Percentiles rank a stretch among this genome's conserved stretches.
phyloP scores from a whole-genome alignment of 441 rosid genomes.

The Corymbia citriodora region DNA sequence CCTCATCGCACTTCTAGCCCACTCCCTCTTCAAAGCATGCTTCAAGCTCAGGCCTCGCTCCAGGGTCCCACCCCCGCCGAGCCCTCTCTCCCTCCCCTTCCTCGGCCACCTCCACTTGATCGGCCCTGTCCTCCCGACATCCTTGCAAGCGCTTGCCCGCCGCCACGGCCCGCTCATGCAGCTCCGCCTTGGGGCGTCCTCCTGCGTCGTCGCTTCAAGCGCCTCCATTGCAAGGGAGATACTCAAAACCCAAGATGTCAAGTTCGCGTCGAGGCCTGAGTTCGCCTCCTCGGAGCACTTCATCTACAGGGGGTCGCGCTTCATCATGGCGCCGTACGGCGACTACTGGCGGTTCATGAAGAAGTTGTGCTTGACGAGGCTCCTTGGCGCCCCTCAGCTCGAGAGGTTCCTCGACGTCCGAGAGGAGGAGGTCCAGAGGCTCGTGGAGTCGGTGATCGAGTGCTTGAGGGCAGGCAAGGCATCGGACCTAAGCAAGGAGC shows the following conservation, averaged over 20 bases:
- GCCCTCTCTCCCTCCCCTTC: slow-evolving; percentile 14
- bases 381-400: slow-evolving; percentile 1
- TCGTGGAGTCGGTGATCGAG: neutral
- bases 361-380: slow-evolving; percentile 15
- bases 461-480: neutral
- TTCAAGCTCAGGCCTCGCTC: neutral
- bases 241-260: slow-evolving; percentile 7
- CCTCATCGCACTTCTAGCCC: slow-evolving; percentile 19
- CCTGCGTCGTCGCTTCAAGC: neutral
- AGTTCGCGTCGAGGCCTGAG: neutral
- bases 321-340: neutral
- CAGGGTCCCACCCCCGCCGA: neutral
- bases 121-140: neutral
- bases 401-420: neutral
- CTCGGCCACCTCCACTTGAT: slow-evolving; percentile 25
- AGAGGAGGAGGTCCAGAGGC: neutral
- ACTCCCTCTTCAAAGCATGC: slow-evolving; percentile 22
- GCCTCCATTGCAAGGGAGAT: neutral
- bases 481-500: neutral
- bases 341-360: slow-evolving; percentile 22
- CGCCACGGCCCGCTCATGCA: neutral
- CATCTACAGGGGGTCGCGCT: neutral
- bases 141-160: slow-evolving; percentile 6
- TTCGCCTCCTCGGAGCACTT: neutral
- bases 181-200: slow-evolving; percentile 5